Evolutionary conservation across 257 asterid genomes (phyloP).

Genomic region (Scutellaria barbata): DNA sequence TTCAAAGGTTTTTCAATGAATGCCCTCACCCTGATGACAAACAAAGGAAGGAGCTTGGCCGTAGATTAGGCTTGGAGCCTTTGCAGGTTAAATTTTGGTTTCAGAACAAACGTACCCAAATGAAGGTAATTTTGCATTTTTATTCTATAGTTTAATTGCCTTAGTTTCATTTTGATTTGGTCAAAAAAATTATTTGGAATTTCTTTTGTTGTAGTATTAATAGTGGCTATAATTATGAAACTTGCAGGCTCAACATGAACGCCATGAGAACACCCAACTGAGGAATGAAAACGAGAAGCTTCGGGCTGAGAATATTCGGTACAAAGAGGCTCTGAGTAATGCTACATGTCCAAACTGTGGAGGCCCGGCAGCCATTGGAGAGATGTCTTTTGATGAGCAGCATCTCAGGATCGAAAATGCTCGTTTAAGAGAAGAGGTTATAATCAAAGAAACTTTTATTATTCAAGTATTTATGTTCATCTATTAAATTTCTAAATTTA

Average conservation of each 20-base stretch:
- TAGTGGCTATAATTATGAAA: background rate
- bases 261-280: constrained; percentile 63
- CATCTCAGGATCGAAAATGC: constrained; percentile 74
- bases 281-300: constrained; percentile 73
- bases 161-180: background rate
- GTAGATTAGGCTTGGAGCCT: constrained; percentile 71
- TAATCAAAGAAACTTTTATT: background rate
- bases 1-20: constrained; percentile 67
- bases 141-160: background rate
- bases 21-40: constrained; percentile 97
- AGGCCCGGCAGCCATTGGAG: constrained; percentile 74
- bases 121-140: constrained; percentile 53
- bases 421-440: constrained; percentile 78
- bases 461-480: background rate
- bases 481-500: too few relatives aligned
- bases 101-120: constrained; percentile 91
- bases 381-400: constrained; percentile 75
- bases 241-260: constrained; percentile 72
- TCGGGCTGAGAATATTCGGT: constrained; percentile 64
- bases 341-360: constrained; percentile 74
- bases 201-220: background rate
- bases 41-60: constrained; percentile 90
- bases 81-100: constrained; percentile 96
- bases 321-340: constrained; percentile 66
- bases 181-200: background rate